These are phyloP conservation scores for Pilatotrama ljubarskyi DNA, from an alignment of 768 basidiomycete species.

Conservation along the genomic window DNA sequence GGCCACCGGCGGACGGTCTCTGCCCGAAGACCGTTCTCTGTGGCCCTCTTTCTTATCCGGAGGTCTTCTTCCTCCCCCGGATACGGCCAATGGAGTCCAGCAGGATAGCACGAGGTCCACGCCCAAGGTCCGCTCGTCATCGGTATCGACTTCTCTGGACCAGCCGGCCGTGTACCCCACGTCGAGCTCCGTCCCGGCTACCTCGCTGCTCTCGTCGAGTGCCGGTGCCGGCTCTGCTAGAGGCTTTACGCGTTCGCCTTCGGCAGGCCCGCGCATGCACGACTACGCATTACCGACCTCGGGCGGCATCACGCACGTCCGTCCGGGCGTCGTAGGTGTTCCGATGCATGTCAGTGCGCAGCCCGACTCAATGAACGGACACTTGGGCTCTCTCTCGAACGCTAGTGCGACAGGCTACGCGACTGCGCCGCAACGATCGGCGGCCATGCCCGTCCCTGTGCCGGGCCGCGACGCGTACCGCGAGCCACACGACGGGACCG, in stretches of 20 bases:
- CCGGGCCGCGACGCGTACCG: slow-evolving; percentile 27
- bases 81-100: slow-evolving; percentile 19
- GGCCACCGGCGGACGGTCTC: slow-evolving; percentile 61
- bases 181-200: slow-evolving; percentile 56
- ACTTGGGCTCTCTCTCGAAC: background rate
- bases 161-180: slow-evolving; percentile 30
- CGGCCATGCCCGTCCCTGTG: slow-evolving; percentile 38
- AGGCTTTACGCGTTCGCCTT: slow-evolving; percentile 14
- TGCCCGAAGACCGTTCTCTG: slow-evolving; percentile 91
- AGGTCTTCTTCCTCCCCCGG: slow-evolving; percentile 61
- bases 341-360: slow-evolving; percentile 28
- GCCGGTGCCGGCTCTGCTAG: slow-evolving; percentile 29
- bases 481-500: slow-evolving; percentile 32
- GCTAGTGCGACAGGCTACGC: background rate
- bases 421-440: slow-evolving; percentile 26
- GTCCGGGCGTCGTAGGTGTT: slow-evolving; percentile 54
- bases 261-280: slow-evolving; percentile 61
- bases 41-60: slow-evolving; percentile 87
- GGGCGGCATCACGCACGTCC: slow-evolving; percentile 55
- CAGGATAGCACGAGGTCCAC: slow-evolving; percentile 9
- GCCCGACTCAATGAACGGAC: background rate
- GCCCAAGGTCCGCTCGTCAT: slow-evolving; percentile 10
- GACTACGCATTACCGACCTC: slow-evolving; percentile 55
- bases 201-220: slow-evolving; percentile 27
- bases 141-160: slow-evolving; percentile 19